Evolutionary conservation across 306 rosid genomes (phyloP), one percentile per base, ranked within the genome.

Genomic region (Carpinus viminea): DNA sequence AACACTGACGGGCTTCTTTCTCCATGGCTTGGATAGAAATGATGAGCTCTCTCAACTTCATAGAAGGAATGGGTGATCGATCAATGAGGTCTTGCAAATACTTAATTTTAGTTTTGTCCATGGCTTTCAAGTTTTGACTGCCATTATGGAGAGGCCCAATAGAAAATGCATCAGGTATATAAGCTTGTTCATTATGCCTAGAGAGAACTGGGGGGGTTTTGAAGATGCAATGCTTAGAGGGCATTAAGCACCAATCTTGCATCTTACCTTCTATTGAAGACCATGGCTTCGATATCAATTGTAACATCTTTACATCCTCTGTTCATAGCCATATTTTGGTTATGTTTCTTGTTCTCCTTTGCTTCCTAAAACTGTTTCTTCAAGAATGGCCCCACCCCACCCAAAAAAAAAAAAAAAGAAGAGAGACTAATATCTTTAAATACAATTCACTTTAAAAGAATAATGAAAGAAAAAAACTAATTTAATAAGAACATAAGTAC

Each of bases 121-220:
- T 75, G 12, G 11, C 50, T 8, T 59, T 53, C 10, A 76, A 16
- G 36, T 38, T 21, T 59, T 41, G 5, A 7, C n/a, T 8, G 4
- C 7, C 12, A 43, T 24, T 66, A 46, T 81, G 84, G n/a, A 59
- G 71, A 5, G 80, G 80, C 5, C 80, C 84, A 26, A 82, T 62
- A 38, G n/a, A 68, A 48, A 83, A 28, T 0, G 65, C 34, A 45
- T 59, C n/a, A 9, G 83, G 80, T 10, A 15, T 17, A 4, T 60
- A 78, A 9, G 80, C 76, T 20, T 73, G 11, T 15, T 6, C 4
- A 0, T 52, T 70, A 3, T 68, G 36, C 0, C 36, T 12, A 16
- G 38, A 5, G 24, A 83, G 65, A n/a, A 59, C 31, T n/a, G n/a
- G n/a, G 2, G 83, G 83, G 48, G 46, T 59, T 61, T 31, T 68